phyloP scores from a whole-genome alignment of 805 yeast genomes.

The Sugiyamaella chiloensis region DNA sequence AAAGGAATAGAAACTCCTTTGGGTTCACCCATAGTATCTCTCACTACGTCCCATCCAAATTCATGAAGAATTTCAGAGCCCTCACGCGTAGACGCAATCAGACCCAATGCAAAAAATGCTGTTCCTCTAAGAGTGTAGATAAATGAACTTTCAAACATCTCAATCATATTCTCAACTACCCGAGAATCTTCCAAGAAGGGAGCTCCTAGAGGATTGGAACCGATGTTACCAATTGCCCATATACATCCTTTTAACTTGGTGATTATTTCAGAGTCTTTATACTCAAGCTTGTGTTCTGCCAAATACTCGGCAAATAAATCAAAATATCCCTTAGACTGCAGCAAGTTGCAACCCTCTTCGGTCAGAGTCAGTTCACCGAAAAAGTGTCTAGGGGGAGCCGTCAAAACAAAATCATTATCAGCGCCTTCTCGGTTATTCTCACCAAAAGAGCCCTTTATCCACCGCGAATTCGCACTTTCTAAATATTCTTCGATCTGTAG shows the following conservation, averaged over 20 bases:
- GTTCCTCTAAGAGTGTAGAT: constrained; percentile 68
- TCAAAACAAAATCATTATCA: neutral
- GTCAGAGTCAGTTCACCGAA: constrained; percentile 79
- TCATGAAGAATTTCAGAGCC: constrained; percentile 87
- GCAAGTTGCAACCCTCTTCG: constrained; percentile 67
- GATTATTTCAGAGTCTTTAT: constrained; percentile 37
- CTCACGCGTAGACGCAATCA: constrained; percentile 65
- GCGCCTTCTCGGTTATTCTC: neutral
- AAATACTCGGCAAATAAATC: constrained; percentile 32
- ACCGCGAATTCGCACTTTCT: constrained; percentile 21
- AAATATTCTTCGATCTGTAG: constrained; percentile 34
- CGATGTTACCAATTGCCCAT: constrained; percentile 87
- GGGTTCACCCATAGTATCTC: constrained; percentile 41
- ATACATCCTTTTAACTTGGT: constrained; percentile 64
- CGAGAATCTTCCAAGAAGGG: constrained; percentile 52
- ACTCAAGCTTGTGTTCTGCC: constrained; percentile 23
- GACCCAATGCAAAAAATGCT: constrained; percentile 74
- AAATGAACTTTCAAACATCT: constrained; percentile 44
- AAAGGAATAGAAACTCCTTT: constrained; percentile 43
- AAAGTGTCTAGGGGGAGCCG: constrained; percentile 57
- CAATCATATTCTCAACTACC: constrained; percentile 51
- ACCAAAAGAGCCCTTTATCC: constrained; percentile 11
- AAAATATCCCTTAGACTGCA: constrained; percentile 48
- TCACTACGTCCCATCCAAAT: constrained; percentile 62
- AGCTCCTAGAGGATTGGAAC: constrained; percentile 68